These are phyloP conservation scores for Ustulina deusta DNA, from an alignment of 2,329 filamentous ascomycete species.

Conservation along the genomic window DNA sequence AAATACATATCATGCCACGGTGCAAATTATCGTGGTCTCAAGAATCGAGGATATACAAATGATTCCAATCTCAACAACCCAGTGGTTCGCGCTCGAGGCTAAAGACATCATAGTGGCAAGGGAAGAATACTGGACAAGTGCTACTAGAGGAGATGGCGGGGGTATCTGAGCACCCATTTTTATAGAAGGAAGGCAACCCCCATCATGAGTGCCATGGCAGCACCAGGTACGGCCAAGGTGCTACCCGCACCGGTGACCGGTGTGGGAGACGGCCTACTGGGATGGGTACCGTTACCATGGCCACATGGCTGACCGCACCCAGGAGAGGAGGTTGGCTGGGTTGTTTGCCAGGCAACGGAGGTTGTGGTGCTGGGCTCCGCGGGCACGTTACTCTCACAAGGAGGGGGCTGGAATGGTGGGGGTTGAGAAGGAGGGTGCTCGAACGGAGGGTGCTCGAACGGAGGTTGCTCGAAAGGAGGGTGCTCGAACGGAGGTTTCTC, in stretches of 20 bases:
- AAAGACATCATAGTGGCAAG: neutral
- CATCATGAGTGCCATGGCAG: neutral
- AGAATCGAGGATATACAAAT: too few species aligned
- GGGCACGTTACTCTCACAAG: neutral
- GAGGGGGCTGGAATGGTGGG: too few species aligned
- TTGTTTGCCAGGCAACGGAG: slow-evolving; percentile 24
- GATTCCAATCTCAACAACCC: neutral
- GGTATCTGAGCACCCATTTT: neutral
- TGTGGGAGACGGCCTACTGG: neutral
- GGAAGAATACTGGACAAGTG: neutral
- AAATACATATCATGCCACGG: neutral
- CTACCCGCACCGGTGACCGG: slow-evolving; percentile 14
- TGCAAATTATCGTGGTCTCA: neutral
- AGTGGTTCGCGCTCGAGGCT: neutral
- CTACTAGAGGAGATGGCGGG: neutral
- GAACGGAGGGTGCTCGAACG: too few species aligned
- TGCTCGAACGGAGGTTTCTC: too few species aligned
- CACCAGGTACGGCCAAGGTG: neutral
- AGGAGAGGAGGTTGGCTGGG: neutral
- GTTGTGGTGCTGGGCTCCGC: slow-evolving; percentile 10
- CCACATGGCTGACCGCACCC: neutral
- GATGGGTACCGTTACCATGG: slow-evolving; percentile 2
- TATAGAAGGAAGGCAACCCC: slow-evolving; percentile 15
- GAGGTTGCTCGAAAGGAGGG: too few species aligned
- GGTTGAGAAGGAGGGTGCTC: too few species aligned